A percentile compares a stretch with the other conserved stretches of the same genome.
phyloP scores from a whole-genome alignment of 805 yeast species.

The Starmerella potacharoeniae region DNA sequence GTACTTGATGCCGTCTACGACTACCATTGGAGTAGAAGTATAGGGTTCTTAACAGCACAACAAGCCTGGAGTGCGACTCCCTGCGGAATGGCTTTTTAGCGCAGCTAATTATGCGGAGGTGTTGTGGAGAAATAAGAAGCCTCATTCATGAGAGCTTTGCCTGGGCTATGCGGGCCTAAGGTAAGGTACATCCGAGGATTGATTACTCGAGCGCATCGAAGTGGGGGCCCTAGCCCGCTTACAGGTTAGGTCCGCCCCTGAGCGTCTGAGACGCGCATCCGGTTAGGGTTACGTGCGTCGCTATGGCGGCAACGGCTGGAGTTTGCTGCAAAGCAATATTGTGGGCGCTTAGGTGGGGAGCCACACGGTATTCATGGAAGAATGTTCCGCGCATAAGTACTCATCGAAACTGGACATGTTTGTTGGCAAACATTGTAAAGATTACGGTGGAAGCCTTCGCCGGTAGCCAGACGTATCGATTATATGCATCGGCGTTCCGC shows the following conservation, averaged over 20 bases:
- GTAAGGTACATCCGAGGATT: background rate
- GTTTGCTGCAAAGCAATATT: background rate
- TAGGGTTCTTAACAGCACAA: background rate
- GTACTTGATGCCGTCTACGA: constrained; percentile 83
- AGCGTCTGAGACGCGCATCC: background rate
- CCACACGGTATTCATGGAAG: background rate
- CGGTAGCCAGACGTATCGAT: too few species aligned
- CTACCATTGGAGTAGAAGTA: constrained; percentile 10
- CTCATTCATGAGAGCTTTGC: background rate
- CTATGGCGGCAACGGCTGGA: background rate
- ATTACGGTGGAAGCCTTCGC: too few species aligned
- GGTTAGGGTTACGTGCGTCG: background rate
- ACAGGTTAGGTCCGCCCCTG: background rate
- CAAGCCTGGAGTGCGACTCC: background rate
- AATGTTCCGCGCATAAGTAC: background rate
- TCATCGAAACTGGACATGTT: background rate
- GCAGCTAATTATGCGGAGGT: background rate
- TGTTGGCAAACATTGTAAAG: too few species aligned
- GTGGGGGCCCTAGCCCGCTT: background rate
- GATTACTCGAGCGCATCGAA: background rate
- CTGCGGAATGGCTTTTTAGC: too few species aligned
- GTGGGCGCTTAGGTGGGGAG: background rate
- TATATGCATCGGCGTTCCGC: background rate
- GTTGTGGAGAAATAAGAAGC: background rate
- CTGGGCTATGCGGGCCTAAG: background rate